phyloP scores from a whole-genome alignment of 2,329 filamentous ascomycete species.

The Aureobasidium musti region DNA sequence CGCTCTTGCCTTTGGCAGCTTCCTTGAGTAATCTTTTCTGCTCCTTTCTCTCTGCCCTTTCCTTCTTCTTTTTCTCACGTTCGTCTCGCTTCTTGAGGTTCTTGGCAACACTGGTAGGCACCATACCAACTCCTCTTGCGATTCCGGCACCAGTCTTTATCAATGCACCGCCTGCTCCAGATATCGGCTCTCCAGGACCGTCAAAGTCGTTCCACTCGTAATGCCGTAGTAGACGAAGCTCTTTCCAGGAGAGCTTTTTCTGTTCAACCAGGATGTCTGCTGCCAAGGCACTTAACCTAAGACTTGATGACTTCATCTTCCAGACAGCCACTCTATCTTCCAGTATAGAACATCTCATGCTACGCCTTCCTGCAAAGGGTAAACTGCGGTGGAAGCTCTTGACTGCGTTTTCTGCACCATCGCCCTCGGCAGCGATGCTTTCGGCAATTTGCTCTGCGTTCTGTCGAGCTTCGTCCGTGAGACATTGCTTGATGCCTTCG shows the following conservation, averaged over 20 bases:
- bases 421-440: constrained; percentile 64
- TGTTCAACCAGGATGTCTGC: constrained; percentile 65
- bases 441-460: constrained; percentile 63
- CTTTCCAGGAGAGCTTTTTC: constrained; percentile 64
- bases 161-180: constrained; percentile 64
- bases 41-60: constrained; percentile 38
- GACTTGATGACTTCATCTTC: constrained; percentile 61
- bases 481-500: constrained; percentile 68
- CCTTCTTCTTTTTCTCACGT: constrained; percentile 53
- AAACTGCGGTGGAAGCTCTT: constrained; percentile 65
- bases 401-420: constrained; percentile 70
- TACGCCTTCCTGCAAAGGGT: constrained; percentile 48
- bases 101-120: constrained; percentile 64
- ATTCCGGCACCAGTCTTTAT: constrained; percentile 60
- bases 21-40: constrained; percentile 34
- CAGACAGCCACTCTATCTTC: constrained; percentile 65
- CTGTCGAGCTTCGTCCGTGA: constrained; percentile 61
- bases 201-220: constrained; percentile 77
- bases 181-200: constrained; percentile 71
- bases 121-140: constrained; percentile 63
- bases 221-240: constrained; percentile 64
- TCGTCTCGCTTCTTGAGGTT: constrained; percentile 58
- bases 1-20: constrained; percentile 13
- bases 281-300: constrained; percentile 64
- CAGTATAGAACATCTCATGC: constrained; percentile 67